Conservation (phyloP, 768 basidiomycete species). For the Gautieria morchelliformis region DNA sequence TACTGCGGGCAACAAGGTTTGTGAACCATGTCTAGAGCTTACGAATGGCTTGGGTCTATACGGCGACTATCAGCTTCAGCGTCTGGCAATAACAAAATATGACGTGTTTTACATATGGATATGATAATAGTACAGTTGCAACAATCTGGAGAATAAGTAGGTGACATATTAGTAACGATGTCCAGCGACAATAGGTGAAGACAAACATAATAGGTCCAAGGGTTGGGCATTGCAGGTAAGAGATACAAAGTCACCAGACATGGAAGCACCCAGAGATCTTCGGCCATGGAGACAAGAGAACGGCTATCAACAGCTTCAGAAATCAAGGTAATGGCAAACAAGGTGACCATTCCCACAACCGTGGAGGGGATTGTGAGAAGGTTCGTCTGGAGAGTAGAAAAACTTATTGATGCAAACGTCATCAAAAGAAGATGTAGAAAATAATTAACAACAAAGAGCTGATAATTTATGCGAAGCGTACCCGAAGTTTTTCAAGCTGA, state of each 20-base stretch:
- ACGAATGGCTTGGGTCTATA: conserved; percentile 38
- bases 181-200: background rate
- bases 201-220: conserved; percentile 45
- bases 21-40: background rate
- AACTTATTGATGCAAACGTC: conserved; percentile 25
- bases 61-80: conserved; percentile 10
- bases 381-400: conserved; percentile 51
- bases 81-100: conserved; percentile 7
- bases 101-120: conserved; percentile 24
- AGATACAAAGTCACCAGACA: conserved; percentile 48
- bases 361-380: conserved; percentile 49
- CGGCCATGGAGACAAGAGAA: conserved; percentile 40
- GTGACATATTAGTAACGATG: background rate
- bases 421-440: background rate
- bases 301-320: conserved; percentile 47
- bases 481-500: conserved; percentile 48
- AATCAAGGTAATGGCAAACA: conserved; percentile 37
- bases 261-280: conserved; percentile 52
- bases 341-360: conserved; percentile 41
- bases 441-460: background rate
- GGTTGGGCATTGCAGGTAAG: conserved; percentile 38
- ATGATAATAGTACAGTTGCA: conserved; percentile 35
- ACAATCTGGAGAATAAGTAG: conserved; percentile 26
- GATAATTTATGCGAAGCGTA: conserved; percentile 12
- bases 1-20: background rate